Conservation (phyloP, 352 stramenopile genomes). For the Globisporangium megalacanthum region DNA sequence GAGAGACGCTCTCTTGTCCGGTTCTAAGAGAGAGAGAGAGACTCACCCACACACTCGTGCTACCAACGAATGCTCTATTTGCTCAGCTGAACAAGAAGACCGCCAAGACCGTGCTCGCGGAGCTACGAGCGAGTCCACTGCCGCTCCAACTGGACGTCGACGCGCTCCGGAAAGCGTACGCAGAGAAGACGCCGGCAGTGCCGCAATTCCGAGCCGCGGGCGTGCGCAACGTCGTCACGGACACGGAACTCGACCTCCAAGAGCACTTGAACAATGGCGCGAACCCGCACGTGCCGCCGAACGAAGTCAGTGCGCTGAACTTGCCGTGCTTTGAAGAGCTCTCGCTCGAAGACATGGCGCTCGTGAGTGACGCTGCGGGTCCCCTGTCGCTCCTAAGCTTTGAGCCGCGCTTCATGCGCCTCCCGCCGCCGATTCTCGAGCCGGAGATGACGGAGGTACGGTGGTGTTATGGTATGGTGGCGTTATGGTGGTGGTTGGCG, state of each 20-base stretch:
- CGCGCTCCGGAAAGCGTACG: constrained; percentile 56
- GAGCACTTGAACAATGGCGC: constrained; percentile 79
- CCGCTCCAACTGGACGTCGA: constrained; percentile 58
- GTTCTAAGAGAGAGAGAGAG: constrained; percentile 3
- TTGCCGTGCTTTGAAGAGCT: constrained; percentile 68
- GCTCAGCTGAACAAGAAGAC: constrained; percentile 55
- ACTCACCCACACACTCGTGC: neutral
- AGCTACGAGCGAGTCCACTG: constrained; percentile 51
- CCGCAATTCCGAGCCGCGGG: constrained; percentile 72
- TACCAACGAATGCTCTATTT: constrained; percentile 1
- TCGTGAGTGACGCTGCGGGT: constrained; percentile 26
- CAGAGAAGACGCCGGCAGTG: constrained; percentile 66
- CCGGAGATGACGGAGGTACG: constrained; percentile 72
- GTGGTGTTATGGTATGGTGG: neutral
- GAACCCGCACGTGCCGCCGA: constrained; percentile 58
- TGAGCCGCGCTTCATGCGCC: constrained; percentile 86
- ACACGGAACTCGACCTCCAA: constrained; percentile 78
- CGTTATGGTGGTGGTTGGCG: neutral
- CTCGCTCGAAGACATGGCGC: constrained; percentile 67
- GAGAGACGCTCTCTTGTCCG: constrained; percentile 1
- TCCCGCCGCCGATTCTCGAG: constrained; percentile 76
- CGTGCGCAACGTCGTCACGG: constrained; percentile 75
- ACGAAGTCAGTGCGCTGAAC: constrained; percentile 64
- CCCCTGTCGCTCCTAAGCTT: constrained; percentile 83
- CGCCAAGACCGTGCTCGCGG: constrained; percentile 61